phyloP scores from a whole-genome alignment of 805 yeast species.

The Spathaspora boniae region DNA sequence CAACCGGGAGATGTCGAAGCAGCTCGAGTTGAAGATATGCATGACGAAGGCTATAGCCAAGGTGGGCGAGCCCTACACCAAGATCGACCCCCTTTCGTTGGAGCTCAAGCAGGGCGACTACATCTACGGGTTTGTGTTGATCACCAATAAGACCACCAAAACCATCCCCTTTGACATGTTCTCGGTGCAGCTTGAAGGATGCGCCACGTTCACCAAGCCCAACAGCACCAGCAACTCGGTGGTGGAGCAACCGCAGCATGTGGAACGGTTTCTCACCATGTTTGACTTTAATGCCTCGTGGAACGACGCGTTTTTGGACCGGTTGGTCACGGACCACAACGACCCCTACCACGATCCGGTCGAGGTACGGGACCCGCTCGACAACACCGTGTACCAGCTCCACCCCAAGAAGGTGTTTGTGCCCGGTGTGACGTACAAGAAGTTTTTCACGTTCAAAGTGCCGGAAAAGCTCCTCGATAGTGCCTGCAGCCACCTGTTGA shows the following conservation, averaged over 20 bases:
- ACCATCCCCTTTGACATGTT: conserved; percentile 39
- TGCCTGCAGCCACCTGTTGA: conserved; percentile 32
- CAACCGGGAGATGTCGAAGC: conserved; percentile 24
- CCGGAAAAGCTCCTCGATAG: conserved; percentile 36
- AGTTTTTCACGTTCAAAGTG: conserved; percentile 37
- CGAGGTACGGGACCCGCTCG: conserved; percentile 25
- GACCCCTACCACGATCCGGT: conserved; percentile 25
- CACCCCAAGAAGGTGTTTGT: conserved; percentile 21
- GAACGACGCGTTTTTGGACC: conserved; percentile 31
- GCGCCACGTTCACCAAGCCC: conserved; percentile 19
- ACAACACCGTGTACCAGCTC: conserved; percentile 25
- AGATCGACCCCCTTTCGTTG: conserved; percentile 27
- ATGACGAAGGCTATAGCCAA: conserved; percentile 34
- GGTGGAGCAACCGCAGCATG: conserved; percentile 17
- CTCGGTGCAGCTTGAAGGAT: conserved; percentile 36
- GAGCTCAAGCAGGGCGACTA: conserved; percentile 36
- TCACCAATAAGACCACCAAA: conserved; percentile 23
- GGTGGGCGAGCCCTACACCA: conserved; percentile 27
- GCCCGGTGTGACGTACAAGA: conserved; percentile 34
- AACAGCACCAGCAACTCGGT: conserved; percentile 15
- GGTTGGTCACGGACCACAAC: conserved; percentile 28
- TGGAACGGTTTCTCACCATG: conserved; percentile 33
- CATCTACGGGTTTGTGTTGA: conserved; percentile 32
- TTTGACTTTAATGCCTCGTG: conserved; percentile 41
- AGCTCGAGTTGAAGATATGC: conserved; percentile 25